Evolutionary conservation across 2,329 filamentous ascomycete genomes (phyloP), one percentile per base, ranked within the genome.

Genomic region (Talaromyces sp.): DNA sequence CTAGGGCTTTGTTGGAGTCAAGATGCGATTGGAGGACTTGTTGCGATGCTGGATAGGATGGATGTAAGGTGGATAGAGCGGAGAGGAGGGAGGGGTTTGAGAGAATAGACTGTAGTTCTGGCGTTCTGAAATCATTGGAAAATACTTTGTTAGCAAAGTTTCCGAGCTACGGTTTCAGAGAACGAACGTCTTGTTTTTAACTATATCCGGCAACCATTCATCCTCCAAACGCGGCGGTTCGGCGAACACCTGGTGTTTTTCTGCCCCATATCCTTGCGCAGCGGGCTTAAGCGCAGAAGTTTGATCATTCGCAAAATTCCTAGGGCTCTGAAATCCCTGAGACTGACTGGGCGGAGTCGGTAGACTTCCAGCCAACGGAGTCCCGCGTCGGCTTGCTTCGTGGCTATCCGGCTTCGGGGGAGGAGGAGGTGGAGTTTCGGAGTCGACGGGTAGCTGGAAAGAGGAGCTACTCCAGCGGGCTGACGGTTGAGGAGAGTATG

Each of bases 141-240:
- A 2, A 9, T n/a, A 19, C 4, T 19, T 8, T 8, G n/a, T 54
- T 37, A 54, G 50, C n/a, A 19, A 54, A 10, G 8, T 3, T 37
- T 22, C 31, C 22, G 14, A 52, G 27, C 5, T 35, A 33, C 3
- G 5, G 4, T 52, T n/a, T 54, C 41, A 66, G 59, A 19, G 31
- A 19, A 57, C 86, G 69, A 81, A 96, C 92, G 91, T 89, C 81
- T 95, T 96, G 73, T 95, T 90, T 73, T 90, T 86, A 2, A 97
- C 80, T 13, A 87, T 80, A 66, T 86, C 85, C 1, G 93, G 93
- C 2, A 97, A 83, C 93, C 93, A 97, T 39, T 74, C 72, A 68
- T 88, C 85, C 61, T 90, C 87, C 22, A 88, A 49, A 69, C 70
- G 68, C 14, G 78, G 76, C 5, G 75, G 75, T 19, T 73, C 69